Evolutionary conservation across 768 basidiomycete genomes (phyloP), one percentile per base, ranked within the genome.

Genomic region (Hemileccinum impolitum): DNA sequence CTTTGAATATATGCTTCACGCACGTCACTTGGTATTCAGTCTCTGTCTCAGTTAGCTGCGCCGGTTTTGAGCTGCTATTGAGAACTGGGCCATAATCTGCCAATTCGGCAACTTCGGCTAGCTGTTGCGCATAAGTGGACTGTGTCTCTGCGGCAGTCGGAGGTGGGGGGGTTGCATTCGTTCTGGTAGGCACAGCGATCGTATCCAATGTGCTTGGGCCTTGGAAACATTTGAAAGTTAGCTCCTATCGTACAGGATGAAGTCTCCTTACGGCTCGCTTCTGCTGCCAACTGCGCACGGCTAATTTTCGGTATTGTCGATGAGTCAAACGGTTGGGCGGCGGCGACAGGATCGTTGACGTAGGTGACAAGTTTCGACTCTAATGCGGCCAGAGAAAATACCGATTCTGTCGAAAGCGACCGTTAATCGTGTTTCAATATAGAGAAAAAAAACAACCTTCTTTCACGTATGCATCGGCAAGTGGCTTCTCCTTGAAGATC

Each of bases 1-100:
- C 90, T 65, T 84, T 85, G 80, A 93, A 99, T 50, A 97, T 81
- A 67, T 99, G 96, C 72, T 97, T 98, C 69, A 96, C 90, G 58
- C 90, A 91, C 10, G 88, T 84, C 40, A 97, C 95, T 63, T 96
- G 93, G 64, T 98, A 99, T 71, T 98, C 96, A 4, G 94, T 98
- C 71, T 97, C 96, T 60, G 81, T 88, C 72, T 99, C 96, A 13
- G 96, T 98, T 50, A 98, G 82, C 54, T 87, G 89, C 19, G 78
- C 71, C 11, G 87, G 84, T 57, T 84, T 90, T 32, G 78, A 55
- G 54, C 82, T 90, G 76, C 92, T 97, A 70, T 86, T 92, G 63
- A 94, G 75, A 43, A 96, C 82, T 42, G 87, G 68, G 10, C 96
- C 96, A 67, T 95, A 98, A 8, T 76, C 72, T 5, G 79, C 79